These are phyloP conservation scores for Fusarium bactridioides DNA, from an alignment of 2,329 filamentous ascomycete species.

Conservation along the genomic window DNA sequence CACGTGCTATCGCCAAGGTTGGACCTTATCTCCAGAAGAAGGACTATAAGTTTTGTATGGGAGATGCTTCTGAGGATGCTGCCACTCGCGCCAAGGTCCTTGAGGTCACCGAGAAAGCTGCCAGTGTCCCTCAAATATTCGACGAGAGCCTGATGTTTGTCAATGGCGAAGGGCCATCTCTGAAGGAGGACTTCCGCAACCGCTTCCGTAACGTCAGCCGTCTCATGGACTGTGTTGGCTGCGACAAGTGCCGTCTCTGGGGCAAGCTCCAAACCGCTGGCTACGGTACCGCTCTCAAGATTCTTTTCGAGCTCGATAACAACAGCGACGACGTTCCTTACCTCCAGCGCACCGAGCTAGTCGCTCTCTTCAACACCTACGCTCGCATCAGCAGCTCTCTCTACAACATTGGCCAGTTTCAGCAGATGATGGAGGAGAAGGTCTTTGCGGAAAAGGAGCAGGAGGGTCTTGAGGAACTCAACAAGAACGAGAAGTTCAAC, in stretches of 20 bases:
- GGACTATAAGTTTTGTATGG: slow-evolving; percentile 90
- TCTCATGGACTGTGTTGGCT: slow-evolving; percentile 98
- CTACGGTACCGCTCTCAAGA: slow-evolving; percentile 93
- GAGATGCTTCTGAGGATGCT: slow-evolving; percentile 79
- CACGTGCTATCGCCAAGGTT: slow-evolving; percentile 89
- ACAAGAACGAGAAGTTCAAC: slow-evolving; percentile 42
- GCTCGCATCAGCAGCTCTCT: slow-evolving; percentile 86
- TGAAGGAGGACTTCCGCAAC: slow-evolving; percentile 98
- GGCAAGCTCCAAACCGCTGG: slow-evolving; percentile 95
- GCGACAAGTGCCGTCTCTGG: slow-evolving; percentile 98
- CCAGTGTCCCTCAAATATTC: slow-evolving; percentile 81
- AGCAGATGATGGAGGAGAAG: slow-evolving; percentile 57
- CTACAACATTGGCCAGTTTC: slow-evolving; percentile 76
- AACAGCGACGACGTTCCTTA: slow-evolving; percentile 70
- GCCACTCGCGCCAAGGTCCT: slow-evolving; percentile 83
- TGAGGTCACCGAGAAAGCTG: slow-evolving; percentile 75
- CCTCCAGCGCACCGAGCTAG: slow-evolving; percentile 88
- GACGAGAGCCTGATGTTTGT: slow-evolving; percentile 97
- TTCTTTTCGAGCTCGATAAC: slow-evolving; percentile 91
- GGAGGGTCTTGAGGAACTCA: slow-evolving; percentile 45
- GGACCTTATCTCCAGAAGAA: slow-evolving; percentile 74
- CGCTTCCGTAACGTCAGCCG: slow-evolving; percentile 96
- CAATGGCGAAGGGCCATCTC: slow-evolving; percentile 73
- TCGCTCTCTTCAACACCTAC: slow-evolving; percentile 93
- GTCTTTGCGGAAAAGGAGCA: slow-evolving; percentile 35